phyloP scores from a whole-genome alignment of 2,329 filamentous ascomycete genomes.

The Colletotrichum shisoi region DNA sequence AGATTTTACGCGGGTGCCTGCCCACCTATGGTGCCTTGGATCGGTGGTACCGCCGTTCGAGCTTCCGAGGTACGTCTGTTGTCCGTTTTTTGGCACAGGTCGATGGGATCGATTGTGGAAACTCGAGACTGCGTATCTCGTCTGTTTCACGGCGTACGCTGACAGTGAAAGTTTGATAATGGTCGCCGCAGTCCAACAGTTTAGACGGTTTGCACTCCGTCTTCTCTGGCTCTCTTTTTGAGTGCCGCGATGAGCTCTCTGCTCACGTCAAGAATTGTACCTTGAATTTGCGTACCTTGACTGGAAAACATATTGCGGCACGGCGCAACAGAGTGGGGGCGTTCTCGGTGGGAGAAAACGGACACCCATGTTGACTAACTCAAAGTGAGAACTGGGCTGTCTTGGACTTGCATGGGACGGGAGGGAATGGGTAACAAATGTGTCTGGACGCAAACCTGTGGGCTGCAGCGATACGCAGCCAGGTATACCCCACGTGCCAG shows the following conservation, averaged over 20 bases:
- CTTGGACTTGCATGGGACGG: constrained; percentile 13
- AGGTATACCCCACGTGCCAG: constrained; percentile 22
- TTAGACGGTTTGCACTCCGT: neutral
- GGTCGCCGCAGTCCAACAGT: fast-evolving
- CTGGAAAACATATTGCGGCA: neutral
- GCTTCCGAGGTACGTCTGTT: neutral
- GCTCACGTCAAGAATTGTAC: neutral
- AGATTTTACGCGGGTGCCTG: constrained; percentile 15
- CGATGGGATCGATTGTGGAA: neutral
- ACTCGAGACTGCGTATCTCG: neutral
- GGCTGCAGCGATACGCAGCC: constrained; percentile 2
- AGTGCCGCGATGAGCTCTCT: neutral
- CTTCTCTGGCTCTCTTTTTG: no score
- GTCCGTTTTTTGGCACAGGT: constrained; percentile 1
- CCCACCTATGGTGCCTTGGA: neutral
- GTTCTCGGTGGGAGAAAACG: constrained; percentile 19
- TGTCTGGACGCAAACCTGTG: neutral
- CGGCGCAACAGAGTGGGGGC: constrained; percentile 12
- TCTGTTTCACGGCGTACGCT: neutral
- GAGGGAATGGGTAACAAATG: constrained; percentile 8
- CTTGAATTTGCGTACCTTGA: neutral
- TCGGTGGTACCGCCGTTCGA: neutral
- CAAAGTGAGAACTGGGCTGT: constrained; percentile 9
- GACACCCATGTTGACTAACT: constrained; percentile 3
- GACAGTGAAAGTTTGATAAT: no score